These are phyloP conservation scores for Triticum dicoccoides DNA, from an alignment of 176 grass and related monocot genomes.

Conservation along the genomic window DNA sequence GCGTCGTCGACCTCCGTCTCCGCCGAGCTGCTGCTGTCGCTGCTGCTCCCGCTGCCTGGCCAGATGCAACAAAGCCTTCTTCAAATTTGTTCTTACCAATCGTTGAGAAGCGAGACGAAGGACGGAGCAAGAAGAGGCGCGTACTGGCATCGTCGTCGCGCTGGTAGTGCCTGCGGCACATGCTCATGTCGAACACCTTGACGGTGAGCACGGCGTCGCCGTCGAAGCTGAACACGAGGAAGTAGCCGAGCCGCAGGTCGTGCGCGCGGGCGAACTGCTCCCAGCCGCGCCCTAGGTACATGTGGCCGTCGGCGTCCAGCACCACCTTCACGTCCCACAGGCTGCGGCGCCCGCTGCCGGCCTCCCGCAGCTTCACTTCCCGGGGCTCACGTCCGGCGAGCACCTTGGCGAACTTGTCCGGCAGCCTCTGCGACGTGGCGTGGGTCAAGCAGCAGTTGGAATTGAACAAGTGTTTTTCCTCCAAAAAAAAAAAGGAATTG, in stretches of 20 bases:
- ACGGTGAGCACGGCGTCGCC: constrained; percentile 4
- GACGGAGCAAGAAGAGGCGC: neutral
- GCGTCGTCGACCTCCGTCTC: neutral
- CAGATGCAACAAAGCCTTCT: too few relatives aligned
- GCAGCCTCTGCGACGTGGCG: constrained; percentile 28
- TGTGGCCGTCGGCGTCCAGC: neutral
- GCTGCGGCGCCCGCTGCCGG: neutral
- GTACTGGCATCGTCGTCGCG: neutral
- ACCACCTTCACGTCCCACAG: constrained; percentile 32
- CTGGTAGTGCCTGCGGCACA: constrained; percentile 28
- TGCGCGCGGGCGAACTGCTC: constrained; percentile 20
- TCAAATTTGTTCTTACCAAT: too few relatives aligned
- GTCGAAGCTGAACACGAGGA: constrained; percentile 36
- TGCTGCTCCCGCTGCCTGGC: neutral
- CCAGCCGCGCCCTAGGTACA: constrained; percentile 28
- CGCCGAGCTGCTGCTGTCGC: neutral
- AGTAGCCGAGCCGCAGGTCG: constrained; percentile 15
- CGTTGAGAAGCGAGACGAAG: too few relatives aligned
- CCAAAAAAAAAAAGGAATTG: too few relatives aligned
- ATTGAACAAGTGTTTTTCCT: too few relatives aligned
- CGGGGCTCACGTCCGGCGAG: constrained; percentile 10
- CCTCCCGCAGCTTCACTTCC: constrained; percentile 25
- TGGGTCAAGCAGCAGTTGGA: too few relatives aligned
- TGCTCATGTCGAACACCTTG: constrained; percentile 33
- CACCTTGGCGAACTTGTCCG: neutral